Base-by-base conservation (phyloP, 116 monocot genomes). In the Phalaenopsis hybrid region DNA sequence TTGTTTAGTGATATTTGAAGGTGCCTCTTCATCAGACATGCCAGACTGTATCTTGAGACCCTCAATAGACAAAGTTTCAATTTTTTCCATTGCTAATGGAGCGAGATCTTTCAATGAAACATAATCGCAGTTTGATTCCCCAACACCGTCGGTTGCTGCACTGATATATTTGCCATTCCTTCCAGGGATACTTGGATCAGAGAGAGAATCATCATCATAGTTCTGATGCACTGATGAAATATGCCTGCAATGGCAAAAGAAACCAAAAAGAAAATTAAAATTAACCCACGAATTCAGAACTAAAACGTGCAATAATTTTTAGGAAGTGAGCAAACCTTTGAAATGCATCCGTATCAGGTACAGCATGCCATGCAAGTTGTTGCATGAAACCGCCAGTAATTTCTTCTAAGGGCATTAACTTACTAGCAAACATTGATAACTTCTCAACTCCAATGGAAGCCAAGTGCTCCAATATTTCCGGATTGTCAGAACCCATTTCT, bases 391-490 rank as follows among this genome's bases (percentile, higher is more conserved):
- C 85, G 15, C 93, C 93, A 75, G 83, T 93, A 50, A 93, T 79
- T 80, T 93, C 90, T 86, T 90, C 93, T 86, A 93, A 83, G 68
- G 93, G 93, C 93, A 93, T 93, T 28, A 93, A 44, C 80, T 93
- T 90, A 52, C 75, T 89, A 10, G 90, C 89, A 76, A 90, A 89
- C 86, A 79, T 84, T 25, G 90, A 89, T 6, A 93, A 79, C 83
- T 90, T 90, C 68, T 93, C 93, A 74, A 93, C 86, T 25, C 89
- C 93, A 37, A 90, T 81, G 49, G 93, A 89, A 77, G 93, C 93
- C 84, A 93, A 80, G 9, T 44, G 57, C 83, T 90, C 84, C 81
- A 93, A 81, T 79, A 93, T 87, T 25, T 88, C 90, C 89, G 85
- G 86, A 23, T 89, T 79, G 16, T 80, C 80, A 68, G 80, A 76